phyloP scores from a whole-genome alignment of 306 rosid genomes.

The Rosa persica region DNA sequence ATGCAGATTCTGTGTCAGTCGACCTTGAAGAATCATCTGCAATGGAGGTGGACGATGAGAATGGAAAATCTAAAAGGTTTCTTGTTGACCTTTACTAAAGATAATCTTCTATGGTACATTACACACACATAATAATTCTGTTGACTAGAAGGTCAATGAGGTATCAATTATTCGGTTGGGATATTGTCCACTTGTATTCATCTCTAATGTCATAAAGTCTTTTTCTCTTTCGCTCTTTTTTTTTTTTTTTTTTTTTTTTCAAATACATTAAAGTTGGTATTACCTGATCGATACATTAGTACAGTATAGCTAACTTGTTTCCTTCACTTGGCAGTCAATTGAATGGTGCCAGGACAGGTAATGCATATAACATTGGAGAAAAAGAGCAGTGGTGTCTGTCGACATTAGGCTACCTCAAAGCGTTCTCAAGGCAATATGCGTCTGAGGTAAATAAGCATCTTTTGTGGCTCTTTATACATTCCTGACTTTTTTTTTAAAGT shows the following conservation, averaged over 20 bases:
- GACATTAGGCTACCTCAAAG: conserved; percentile 90
- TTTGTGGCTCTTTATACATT: neutral
- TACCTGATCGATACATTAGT: neutral
- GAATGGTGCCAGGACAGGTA: conserved; percentile 60
- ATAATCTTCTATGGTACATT: neutral
- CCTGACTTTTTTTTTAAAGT: neutral
- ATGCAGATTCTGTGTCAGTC: conserved; percentile 62
- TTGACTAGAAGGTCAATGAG: neutral
- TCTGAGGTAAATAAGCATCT: conserved; percentile 63
- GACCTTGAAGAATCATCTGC: conserved; percentile 72
- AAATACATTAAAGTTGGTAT: neutral
- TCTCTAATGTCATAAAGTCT: neutral
- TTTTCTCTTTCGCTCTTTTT: neutral
- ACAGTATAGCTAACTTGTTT: conserved; percentile 14
- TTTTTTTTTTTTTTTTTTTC: too few species aligned
- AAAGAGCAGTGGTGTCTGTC: conserved; percentile 61
- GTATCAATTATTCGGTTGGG: neutral
- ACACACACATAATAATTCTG: neutral
- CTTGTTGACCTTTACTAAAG: neutral
- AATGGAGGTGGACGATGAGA: conserved; percentile 85
- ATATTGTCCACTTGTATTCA: neutral
- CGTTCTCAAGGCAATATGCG: conserved; percentile 68
- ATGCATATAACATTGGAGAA: conserved; percentile 69
- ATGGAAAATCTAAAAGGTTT: conserved; percentile 69
- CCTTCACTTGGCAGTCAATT: conserved; percentile 52